A percentile compares a stretch with the other conserved stretches of the same genome.
These are phyloP conservation scores for Pharus latifolius DNA, from an alignment of 176 grass and related monocot species.

Conservation along the genomic window DNA sequence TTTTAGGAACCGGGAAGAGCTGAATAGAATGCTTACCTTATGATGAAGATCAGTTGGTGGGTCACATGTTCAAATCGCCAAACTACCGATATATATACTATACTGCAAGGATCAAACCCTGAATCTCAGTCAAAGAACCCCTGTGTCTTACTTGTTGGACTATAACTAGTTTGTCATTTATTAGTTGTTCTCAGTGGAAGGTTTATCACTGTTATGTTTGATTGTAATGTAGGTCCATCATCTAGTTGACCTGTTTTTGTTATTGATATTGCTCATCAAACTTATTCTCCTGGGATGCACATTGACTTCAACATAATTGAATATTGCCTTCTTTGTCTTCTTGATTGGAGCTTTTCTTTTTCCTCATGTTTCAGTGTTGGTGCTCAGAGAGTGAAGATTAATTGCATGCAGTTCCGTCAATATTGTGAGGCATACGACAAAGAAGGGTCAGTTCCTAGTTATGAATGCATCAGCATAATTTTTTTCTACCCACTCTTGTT, in stretches of 20 bases:
- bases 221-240: no score
- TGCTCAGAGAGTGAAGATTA: slow-evolving; percentile 61
- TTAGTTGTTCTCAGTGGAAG: not conserved
- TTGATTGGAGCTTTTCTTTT: not conserved
- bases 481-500: not conserved
- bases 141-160: not conserved
- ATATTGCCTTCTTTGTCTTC: not conserved
- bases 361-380: slow-evolving; percentile 55
- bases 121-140: not conserved
- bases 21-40: not conserved
- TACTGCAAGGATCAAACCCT: not conserved
- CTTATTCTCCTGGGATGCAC: not conserved
- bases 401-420: slow-evolving; percentile 51
- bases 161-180: not conserved
- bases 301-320: not conserved
- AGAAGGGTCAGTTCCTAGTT: slow-evolving; percentile 29
- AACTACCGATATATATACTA: not conserved
- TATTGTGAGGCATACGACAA: slow-evolving; percentile 54
- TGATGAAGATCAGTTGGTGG: not conserved
- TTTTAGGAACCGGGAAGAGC: not conserved
- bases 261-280: not conserved
- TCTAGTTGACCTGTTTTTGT: not conserved
- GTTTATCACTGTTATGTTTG: not conserved
- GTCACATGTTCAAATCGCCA: not conserved
- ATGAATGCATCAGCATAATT: not conserved